These are phyloP conservation scores for Biscutella laevigata DNA, from an alignment of 441 rosid species.

Conservation along the genomic window DNA sequence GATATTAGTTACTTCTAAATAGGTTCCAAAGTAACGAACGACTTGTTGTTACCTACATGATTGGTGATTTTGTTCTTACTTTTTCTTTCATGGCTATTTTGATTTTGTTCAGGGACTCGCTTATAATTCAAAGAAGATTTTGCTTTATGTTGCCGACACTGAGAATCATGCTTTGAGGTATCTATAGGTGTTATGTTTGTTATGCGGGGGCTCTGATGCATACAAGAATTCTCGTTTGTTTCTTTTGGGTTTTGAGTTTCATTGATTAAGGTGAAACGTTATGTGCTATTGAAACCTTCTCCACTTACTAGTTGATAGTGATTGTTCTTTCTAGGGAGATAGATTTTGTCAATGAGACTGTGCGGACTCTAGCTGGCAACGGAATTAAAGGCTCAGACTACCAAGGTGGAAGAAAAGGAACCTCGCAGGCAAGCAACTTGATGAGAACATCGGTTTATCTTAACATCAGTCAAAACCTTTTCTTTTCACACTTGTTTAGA, in stretches of 20 bases:
- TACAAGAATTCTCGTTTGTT: too few species aligned
- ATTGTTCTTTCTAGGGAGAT: conserved; percentile 54
- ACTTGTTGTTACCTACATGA: neutral
- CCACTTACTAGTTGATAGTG: too few species aligned
- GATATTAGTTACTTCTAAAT: neutral
- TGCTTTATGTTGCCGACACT: conserved; percentile 88
- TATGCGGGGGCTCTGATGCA: neutral
- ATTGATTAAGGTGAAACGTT: too few species aligned
- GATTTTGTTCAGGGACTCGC: conserved; percentile 87
- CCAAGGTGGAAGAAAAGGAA: conserved; percentile 69
- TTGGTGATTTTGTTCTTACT: too few species aligned
- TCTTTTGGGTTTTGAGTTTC: too few species aligned
- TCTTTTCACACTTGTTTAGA: neutral
- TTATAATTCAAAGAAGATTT: conserved; percentile 76
- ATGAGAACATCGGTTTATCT: conserved; percentile 1
- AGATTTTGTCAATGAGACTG: conserved; percentile 77
- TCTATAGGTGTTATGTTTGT: neutral
- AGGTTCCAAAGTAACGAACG: neutral
- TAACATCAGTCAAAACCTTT: neutral
- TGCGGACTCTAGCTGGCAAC: conserved; percentile 83
- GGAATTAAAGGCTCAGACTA: conserved; percentile 94
- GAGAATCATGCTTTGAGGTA: conserved; percentile 97
- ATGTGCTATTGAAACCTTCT: too few species aligned
- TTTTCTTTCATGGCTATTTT: too few species aligned
- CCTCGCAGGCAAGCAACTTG: conserved; percentile 50